Evolutionary conservation across 2,329 filamentous ascomycete species (phyloP).

Genomic region (Neodidymelliopsis sp.): DNA sequence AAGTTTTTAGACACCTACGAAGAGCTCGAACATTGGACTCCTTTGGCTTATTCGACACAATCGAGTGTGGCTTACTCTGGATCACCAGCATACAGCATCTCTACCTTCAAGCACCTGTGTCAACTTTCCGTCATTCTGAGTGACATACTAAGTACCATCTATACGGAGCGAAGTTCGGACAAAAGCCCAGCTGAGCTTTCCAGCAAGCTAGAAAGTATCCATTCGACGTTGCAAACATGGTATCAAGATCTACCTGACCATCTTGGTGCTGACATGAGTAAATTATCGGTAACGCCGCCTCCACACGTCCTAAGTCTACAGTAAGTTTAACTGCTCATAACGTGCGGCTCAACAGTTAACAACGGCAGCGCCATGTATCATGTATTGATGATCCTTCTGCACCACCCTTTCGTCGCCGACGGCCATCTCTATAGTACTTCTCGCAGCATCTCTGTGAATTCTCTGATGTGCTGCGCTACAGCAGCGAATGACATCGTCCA

Average conservation of each 20-base stretch:
- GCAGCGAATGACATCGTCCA: constrained; percentile 57
- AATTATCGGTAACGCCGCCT: constrained; percentile 39
- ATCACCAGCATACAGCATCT: constrained; percentile 53
- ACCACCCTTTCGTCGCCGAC: constrained; percentile 62
- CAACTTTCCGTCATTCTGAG: constrained; percentile 56
- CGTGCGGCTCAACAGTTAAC: constrained; percentile 2
- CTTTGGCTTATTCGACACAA: constrained; percentile 49
- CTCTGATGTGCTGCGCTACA: constrained; percentile 54
- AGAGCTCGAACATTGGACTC: constrained; percentile 62
- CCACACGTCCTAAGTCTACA: constrained; percentile 44
- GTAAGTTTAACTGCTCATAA: constrained; percentile 18
- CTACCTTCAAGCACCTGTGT: constrained; percentile 54
- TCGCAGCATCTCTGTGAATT: constrained; percentile 53
- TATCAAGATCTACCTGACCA: constrained; percentile 52
- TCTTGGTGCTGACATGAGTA: constrained; percentile 49
- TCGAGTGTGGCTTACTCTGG: constrained; percentile 41
- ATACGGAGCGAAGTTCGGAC: constrained; percentile 51
- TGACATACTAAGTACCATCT: constrained; percentile 49
- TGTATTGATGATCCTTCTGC: constrained; percentile 61
- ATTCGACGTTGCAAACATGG: constrained; percentile 56
- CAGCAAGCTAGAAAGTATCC: constrained; percentile 48
- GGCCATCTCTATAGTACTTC: constrained; percentile 57
- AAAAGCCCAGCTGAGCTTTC: constrained; percentile 48
- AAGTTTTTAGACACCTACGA: constrained; percentile 60
- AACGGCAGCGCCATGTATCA: constrained; percentile 54